Evolutionary conservation across 768 basidiomycete species (phyloP).

Genomic region (Gymnopilus junonius): DNA sequence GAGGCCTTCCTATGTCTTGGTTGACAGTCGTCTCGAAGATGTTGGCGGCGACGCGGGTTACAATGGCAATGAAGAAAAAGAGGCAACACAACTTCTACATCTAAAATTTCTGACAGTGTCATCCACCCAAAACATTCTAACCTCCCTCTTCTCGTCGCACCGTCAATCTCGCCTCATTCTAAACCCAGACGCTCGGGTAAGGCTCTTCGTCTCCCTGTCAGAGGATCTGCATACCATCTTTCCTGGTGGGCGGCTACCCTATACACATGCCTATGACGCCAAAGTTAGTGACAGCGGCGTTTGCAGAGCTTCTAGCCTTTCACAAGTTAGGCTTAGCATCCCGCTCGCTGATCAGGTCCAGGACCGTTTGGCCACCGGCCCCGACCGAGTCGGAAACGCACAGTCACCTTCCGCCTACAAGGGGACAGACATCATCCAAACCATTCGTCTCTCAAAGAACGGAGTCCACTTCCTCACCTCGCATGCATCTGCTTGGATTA

Average conservation of each 20-base stretch:
- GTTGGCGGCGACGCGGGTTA: not conserved
- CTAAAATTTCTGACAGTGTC: not conserved
- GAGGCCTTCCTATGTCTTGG: conserved; percentile 27
- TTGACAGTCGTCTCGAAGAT: not conserved
- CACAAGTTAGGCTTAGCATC: not conserved
- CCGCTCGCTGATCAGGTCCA: not conserved
- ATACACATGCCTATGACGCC: not conserved
- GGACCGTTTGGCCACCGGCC: not conserved
- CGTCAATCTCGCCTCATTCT: not conserved
- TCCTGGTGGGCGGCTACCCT: not conserved
- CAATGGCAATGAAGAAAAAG: not conserved
- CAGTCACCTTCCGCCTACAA: not conserved
- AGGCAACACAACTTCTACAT: not conserved
- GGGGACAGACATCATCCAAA: not conserved
- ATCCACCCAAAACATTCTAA: not conserved
- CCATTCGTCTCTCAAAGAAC: conserved; percentile 24
- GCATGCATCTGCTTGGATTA: conserved; percentile 23
- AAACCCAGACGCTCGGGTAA: not conserved
- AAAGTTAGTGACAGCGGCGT: not conserved
- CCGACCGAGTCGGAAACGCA: not conserved
- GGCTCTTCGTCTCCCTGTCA: not conserved
- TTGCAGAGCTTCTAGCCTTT: not conserved
- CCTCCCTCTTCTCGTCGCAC: not conserved
- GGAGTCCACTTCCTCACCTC: conserved; percentile 5
- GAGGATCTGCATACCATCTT: not conserved